phyloP scores from a whole-genome alignment of 768 basidiomycete genomes.

The Neoboletus subvelutipes region DNA sequence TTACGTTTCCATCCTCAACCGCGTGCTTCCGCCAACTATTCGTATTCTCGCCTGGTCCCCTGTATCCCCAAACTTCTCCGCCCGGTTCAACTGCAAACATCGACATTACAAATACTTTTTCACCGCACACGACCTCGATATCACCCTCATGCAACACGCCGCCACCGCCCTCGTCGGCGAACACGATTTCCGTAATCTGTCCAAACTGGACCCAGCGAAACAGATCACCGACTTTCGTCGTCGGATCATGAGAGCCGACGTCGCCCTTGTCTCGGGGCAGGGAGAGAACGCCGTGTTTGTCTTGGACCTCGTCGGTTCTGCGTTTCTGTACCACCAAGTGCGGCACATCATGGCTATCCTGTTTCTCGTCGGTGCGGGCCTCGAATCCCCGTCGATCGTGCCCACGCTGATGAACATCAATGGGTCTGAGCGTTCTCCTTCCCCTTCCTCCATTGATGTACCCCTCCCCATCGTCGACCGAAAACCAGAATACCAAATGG shows the following conservation, averaged over 20 bases:
- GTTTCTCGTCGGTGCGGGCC: slow-evolving; percentile 80
- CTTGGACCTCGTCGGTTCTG: slow-evolving; percentile 81
- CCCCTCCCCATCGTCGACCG: slow-evolving; percentile 53
- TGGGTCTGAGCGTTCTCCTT: slow-evolving; percentile 15
- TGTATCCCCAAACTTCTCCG: slow-evolving; percentile 73
- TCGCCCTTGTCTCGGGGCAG: slow-evolving; percentile 43
- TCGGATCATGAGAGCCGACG: slow-evolving; percentile 62
- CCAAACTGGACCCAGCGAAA: slow-evolving; percentile 89
- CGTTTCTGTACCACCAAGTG: slow-evolving; percentile 95
- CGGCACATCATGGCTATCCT: slow-evolving; percentile 91
- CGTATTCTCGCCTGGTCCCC: slow-evolving; percentile 95
- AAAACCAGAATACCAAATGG: slow-evolving; percentile 94
- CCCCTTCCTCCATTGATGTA: slow-evolving; percentile 3
- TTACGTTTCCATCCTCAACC: slow-evolving; percentile 81
- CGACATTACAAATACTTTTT: slow-evolving; percentile 99
- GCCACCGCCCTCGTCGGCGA: slow-evolving; percentile 74
- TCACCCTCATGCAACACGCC: slow-evolving; percentile 73
- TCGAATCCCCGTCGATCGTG: slow-evolving; percentile 73
- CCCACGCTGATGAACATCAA: slow-evolving; percentile 72
- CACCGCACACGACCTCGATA: slow-evolving; percentile 61
- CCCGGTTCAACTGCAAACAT: slow-evolving; percentile 81
- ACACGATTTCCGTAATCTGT: slow-evolving; percentile 95
- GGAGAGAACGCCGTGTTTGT: slow-evolving; percentile 51
- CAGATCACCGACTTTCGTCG: slow-evolving; percentile 82
- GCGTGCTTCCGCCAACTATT: slow-evolving; percentile 84